Base-by-base conservation (phyloP, 2,329 filamentous ascomycete species). In the Alternaria postmessia region DNA sequence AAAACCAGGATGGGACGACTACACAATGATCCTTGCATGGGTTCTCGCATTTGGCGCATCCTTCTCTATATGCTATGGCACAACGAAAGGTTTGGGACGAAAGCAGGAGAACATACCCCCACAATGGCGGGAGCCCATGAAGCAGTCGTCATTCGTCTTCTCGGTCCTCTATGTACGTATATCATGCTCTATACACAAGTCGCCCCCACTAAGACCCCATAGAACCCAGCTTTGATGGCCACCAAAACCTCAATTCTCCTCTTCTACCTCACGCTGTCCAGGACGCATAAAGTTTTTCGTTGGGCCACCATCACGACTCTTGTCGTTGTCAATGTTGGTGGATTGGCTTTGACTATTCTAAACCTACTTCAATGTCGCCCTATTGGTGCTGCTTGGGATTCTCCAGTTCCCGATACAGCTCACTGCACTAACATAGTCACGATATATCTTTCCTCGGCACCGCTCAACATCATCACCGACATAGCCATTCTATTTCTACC, bases 191-290 rank as follows among this genome's bases (percentile, higher is more conserved):
- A 41, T 42, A 20, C 62, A 22, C 5, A 49, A 16, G 51, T 41
- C 51, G 46, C 14, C 53, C 36, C 11, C 49, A 51, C 61, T 76
- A 54, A 75, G 44, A 65, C 59, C 53, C 51, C 36, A n/a, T 70
- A 94, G 89, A 96, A 97, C 74, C 93, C 93, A 12, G 90, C 92
- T 4, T 83, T 97, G 57, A 96, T 96, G 92, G 89, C 91, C 3
- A 93, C 92, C 51, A 97, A 97, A 80, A 93, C 92, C 0, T 96
- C 93, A n/a, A 92, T 97, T 69, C 84, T 97, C 59, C 85, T 95
- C 54, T 97, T 97, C 78, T 97, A 96, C 79, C 84, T 97, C 51
- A 89, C 90, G 41, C 84, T 97, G 48, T 91, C 92, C 26, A 90
- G 89, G 70, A 91, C 92, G 60, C 88, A 96, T 67, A 87, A 88